Base-by-base conservation (phyloP, 768 basidiomycete species). In the Leccinum pellstonianum region DNA sequence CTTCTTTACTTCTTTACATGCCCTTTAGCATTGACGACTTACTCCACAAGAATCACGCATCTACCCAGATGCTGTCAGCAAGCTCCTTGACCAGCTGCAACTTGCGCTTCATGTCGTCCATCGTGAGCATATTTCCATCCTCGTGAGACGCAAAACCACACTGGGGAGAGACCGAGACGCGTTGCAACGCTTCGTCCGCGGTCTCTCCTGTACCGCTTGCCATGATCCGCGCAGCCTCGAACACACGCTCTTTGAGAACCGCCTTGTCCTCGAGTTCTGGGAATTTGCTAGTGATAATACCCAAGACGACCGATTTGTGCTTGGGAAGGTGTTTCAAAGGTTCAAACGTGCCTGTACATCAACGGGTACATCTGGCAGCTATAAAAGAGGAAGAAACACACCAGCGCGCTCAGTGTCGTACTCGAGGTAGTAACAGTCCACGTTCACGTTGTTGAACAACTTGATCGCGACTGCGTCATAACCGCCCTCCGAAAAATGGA, bases 381-480 rank as follows among this genome's bases (percentile, higher is more conserved):
- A 17, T n/a, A 38, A 41, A n/a, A 0, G 38, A 41, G 38, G 17
- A 41, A 17, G 8, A 9, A 9, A 41, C 38, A n/a, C 38, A 41
- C 38, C 38, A 41, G 38, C 38, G 8, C 38, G 38, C 17, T 41
- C 38, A 41, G 38, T 41, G 38, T 41, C 38, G 17, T 41, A 41
- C 38, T 41, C 38, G 17, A 41, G 38, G 38, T 41, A 41, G 38
- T 41, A 41, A n/a, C 38, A 17, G 8, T 41, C 38, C 3, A 41
- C 17, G 17, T 41, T 41, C 17, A 80, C 68, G 31, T 76, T 60
- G 62, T 76, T 77, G 77, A 81, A 81, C 43, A 81, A 67, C 63
- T 77, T 78, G 52, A 67, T 70, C 2, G 79, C 79, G 63, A 80
- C 80, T 37, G 67, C 37, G 76, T 76, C 68, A 41, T 41, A 41